phyloP scores from a whole-genome alignment of 345 rosid genomes.

The Ceriops zippeliana region DNA sequence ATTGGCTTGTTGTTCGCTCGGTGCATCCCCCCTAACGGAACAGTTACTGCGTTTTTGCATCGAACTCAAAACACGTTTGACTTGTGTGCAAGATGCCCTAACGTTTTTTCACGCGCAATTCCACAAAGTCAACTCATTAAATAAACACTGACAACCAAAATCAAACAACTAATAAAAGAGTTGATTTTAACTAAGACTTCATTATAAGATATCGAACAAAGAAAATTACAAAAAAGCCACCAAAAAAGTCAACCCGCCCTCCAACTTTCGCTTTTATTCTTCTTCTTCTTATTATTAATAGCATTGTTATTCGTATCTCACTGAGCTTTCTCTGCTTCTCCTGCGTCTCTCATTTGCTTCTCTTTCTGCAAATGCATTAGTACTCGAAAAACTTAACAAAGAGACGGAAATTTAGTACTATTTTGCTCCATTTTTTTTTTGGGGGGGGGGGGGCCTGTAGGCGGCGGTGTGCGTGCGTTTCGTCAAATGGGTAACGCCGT shows the following conservation, averaged over 20 bases:
- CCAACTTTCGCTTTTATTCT: constrained; percentile 10
- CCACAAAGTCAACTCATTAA: constrained; percentile 33
- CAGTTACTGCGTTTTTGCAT: not conserved
- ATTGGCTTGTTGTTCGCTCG: too few species aligned
- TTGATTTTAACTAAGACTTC: not conserved
- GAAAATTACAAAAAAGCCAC: constrained; percentile 19
- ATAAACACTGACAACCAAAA: constrained; percentile 8
- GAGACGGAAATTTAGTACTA: too few species aligned
- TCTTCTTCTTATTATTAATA: too few species aligned
- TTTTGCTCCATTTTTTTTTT: too few species aligned
- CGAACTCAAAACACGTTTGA: constrained; percentile 18
- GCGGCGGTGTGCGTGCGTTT: too few species aligned
- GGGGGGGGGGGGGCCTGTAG: not conserved
- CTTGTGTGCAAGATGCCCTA: constrained; percentile 12
- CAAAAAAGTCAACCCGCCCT: constrained; percentile 57
- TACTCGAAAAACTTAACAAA: too few species aligned
- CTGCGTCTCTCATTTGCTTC: not conserved
- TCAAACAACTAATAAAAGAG: not conserved
- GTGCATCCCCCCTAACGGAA: too few species aligned
- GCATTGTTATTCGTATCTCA: not conserved
- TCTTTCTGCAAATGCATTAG: constrained; percentile 1
- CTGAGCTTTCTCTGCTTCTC: constrained; percentile 10
- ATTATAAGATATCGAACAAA: not conserved
- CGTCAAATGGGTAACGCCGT: constrained; percentile 75
- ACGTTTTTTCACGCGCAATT: not conserved